Evolutionary conservation across 2,329 filamentous ascomycete species (phyloP).

Genomic region (Seiridium cupressi): DNA sequence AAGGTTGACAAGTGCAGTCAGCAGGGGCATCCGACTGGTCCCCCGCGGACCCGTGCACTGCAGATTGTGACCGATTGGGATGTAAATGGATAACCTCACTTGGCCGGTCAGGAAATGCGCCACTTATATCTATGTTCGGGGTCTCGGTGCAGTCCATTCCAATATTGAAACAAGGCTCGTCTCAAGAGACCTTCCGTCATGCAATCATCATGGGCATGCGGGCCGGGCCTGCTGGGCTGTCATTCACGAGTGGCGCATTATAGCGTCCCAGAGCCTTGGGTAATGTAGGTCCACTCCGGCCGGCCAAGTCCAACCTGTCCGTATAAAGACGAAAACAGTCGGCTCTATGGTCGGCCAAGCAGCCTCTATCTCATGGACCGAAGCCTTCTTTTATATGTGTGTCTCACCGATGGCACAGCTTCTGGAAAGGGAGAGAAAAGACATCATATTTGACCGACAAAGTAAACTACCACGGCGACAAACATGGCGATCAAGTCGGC

Average conservation of each 20-base stretch:
- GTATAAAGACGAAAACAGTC: background rate
- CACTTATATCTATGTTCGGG: background rate
- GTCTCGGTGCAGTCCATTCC: background rate
- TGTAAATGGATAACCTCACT: conserved; percentile 1
- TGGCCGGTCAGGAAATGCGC: background rate
- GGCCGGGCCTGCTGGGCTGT: no score
- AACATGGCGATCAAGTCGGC: conserved; percentile 2
- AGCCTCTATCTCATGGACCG: no score
- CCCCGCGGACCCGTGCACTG: background rate
- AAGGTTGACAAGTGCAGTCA: background rate
- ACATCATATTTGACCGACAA: no score
- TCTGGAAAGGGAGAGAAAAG: no score
- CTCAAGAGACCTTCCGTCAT: no score
- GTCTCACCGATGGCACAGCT: no score
- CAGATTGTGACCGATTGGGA: background rate
- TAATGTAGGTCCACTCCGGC: no score
- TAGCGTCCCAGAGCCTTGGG: background rate
- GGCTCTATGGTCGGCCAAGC: background rate
- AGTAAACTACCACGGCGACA: background rate
- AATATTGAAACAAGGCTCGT: background rate
- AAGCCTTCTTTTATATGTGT: no score
- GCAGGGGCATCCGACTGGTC: background rate
- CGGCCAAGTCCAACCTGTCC: background rate
- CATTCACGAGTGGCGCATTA: background rate
- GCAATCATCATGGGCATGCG: no score